Evolutionary conservation across 2,329 filamentous ascomycete species (phyloP).

Genomic region (Colletotrichum tofieldiae): DNA sequence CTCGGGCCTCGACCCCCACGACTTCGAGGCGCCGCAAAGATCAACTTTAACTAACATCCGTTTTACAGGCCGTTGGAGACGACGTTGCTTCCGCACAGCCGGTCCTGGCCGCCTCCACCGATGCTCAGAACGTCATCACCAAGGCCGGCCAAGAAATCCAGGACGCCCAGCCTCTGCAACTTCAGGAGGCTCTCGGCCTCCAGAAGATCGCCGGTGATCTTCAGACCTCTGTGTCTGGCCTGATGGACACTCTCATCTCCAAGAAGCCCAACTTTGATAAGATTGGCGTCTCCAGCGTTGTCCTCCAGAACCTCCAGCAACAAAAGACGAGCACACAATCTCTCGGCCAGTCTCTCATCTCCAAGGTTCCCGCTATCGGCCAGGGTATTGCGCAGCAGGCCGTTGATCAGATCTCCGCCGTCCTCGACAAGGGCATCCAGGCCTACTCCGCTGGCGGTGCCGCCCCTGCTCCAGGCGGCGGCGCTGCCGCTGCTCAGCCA

Average conservation of each 20-base stretch:
- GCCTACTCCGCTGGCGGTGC: conserved; percentile 29
- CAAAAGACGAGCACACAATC: conserved; percentile 43
- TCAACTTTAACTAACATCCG: background rate
- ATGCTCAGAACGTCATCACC: conserved; percentile 39
- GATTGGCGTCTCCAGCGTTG: conserved; percentile 47
- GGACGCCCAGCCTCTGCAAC: conserved; percentile 45
- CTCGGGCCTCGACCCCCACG: background rate
- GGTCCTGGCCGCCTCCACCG: conserved; percentile 45
- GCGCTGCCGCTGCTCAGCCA: background rate
- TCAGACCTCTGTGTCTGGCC: conserved; percentile 43
- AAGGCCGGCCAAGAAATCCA: conserved; percentile 47
- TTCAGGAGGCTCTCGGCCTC: conserved; percentile 46
- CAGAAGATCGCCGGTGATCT: conserved; percentile 44
- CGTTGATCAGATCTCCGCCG: conserved; percentile 46
- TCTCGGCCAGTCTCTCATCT: conserved; percentile 46
- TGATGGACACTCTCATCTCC: conserved; percentile 43
- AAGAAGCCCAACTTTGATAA: conserved; percentile 49
- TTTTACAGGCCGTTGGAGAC: conserved; percentile 50
- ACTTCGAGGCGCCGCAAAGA: background rate
- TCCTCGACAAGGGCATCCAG: conserved; percentile 45
- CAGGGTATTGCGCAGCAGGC: conserved; percentile 48
- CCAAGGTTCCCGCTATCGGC: conserved; percentile 49
- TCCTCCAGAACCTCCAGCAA: conserved; percentile 45
- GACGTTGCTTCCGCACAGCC: conserved; percentile 65
- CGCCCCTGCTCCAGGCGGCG: background rate